A percentile compares a stretch with the other conserved stretches of the same genome.
Evolutionary conservation across 306 rosid genomes (phyloP).

Genomic region (Lotus japonicus): DNA sequence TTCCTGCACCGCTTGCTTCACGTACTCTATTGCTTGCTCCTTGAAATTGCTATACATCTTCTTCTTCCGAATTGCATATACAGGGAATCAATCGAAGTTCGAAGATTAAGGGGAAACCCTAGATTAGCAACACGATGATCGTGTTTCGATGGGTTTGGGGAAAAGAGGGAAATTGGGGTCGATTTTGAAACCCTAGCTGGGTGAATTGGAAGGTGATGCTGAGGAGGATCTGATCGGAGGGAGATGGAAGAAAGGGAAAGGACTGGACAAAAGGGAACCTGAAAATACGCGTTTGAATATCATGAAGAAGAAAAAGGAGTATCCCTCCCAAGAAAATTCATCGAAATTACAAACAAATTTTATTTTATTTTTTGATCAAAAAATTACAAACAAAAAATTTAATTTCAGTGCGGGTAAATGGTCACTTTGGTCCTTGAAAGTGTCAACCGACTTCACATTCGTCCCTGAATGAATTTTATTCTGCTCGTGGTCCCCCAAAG

Average conservation of each 20-base stretch:
- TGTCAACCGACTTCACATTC: no score
- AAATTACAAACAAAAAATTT: no score
- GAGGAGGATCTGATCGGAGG: neutral
- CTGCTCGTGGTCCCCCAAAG: no score
- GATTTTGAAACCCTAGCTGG: neutral
- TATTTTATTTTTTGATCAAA: no score
- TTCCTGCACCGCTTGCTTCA: constrained; percentile 92
- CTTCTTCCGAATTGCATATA: constrained; percentile 22
- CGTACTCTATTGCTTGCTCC: constrained; percentile 98
- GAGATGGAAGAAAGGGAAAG: neutral
- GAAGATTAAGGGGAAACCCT: constrained; percentile 25
- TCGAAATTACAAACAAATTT: no score
- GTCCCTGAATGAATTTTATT: no score
- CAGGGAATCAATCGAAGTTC: neutral
- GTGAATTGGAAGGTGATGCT: neutral
- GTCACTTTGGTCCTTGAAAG: no score
- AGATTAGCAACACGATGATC: constrained; percentile 13
- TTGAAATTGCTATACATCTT: constrained; percentile 97
- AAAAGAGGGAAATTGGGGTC: neutral
- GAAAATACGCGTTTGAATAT: neutral
- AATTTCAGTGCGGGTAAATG: no score
- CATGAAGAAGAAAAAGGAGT: no score
- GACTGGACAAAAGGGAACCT: neutral
- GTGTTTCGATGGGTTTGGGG: no score
- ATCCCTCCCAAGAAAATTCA: no score